A percentile compares a stretch with the other conserved stretches of the same genome.
These are phyloP conservation scores for Microstegium vimineum DNA, from an alignment of 176 grass and related monocot species.

Conservation along the genomic window DNA sequence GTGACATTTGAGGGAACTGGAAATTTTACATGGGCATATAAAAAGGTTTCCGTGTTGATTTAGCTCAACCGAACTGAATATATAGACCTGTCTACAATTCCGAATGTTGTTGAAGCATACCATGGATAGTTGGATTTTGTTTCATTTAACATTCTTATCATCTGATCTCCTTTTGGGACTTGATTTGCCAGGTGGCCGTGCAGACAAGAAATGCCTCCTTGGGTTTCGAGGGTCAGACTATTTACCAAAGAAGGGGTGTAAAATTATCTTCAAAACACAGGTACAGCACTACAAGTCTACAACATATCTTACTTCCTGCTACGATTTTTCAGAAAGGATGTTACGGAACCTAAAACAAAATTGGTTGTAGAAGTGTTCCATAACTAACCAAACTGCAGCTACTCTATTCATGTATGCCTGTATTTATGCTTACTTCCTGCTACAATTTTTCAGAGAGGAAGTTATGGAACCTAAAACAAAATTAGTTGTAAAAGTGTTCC, in stretches of 20 bases:
- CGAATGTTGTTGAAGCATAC: background rate
- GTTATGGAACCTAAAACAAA: slow-evolving; percentile 10
- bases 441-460: background rate
- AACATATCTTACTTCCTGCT: background rate
- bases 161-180: slow-evolving; percentile 17
- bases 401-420: background rate
- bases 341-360: slow-evolving; percentile 1
- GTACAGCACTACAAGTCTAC: slow-evolving; percentile 19
- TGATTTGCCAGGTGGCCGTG: slow-evolving; percentile 46
- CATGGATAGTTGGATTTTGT: slow-evolving; percentile 6
- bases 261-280: slow-evolving; percentile 57
- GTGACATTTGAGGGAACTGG: background rate
- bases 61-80: background rate
- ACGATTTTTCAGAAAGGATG: background rate
- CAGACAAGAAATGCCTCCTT: slow-evolving; percentile 77
- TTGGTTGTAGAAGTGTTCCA: background rate
- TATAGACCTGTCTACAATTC: background rate
- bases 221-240: slow-evolving; percentile 66
- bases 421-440: background rate
- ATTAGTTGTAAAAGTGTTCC: slow-evolving; percentile 5
- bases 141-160: slow-evolving; percentile 7
- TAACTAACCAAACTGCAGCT: background rate
- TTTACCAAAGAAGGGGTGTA: slow-evolving; percentile 69
- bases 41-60: background rate
- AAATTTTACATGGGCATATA: background rate